Conservation (phyloP, 108 stramenopile genomes). For the Stephanodiscus minutulus region DNA sequence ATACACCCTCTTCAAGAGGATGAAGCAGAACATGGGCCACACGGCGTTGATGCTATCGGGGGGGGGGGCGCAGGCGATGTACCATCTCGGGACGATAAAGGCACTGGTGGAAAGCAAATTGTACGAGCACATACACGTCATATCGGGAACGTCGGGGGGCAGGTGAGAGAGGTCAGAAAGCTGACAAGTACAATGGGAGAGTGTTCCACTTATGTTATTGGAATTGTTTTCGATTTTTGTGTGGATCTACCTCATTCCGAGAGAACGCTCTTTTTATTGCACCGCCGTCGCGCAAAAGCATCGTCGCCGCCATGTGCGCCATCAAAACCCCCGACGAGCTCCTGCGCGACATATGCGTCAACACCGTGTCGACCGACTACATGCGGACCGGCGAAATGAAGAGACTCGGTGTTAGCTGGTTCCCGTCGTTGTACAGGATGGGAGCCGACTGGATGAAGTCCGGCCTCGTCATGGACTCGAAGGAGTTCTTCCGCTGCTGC, state of each 20-base stretch:
- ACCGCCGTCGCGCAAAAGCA: slow-evolving; percentile 23
- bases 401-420: slow-evolving; percentile 83
- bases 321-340: slow-evolving; percentile 80
- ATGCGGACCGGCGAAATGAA: slow-evolving; percentile 79
- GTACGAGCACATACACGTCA: slow-evolving; percentile 84
- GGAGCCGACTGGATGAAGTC: slow-evolving; percentile 76
- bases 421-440: slow-evolving; percentile 81
- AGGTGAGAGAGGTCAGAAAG: slow-evolving; percentile 19
- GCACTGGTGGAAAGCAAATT: slow-evolving; percentile 78
- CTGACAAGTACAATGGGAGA: too few species aligned
- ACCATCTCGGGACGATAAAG: slow-evolving; percentile 89
- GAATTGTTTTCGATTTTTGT: too few species aligned
- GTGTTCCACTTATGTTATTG: too few species aligned
- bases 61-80: slow-evolving; percentile 94
- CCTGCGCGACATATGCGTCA: slow-evolving; percentile 74
- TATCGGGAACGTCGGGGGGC: slow-evolving; percentile 91
- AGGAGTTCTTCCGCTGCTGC: slow-evolving; percentile 76
- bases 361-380: slow-evolving; percentile 85
- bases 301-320: slow-evolving; percentile 92
- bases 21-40: slow-evolving; percentile 89
- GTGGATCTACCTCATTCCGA: neutral
- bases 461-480: slow-evolving; percentile 77
- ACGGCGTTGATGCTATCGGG: slow-evolving; percentile 91
- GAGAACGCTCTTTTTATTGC: neutral
- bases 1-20: slow-evolving; percentile 68